phyloP scores from a whole-genome alignment of 352 stramenopile species.

The Pythium insidiosum region DNA sequence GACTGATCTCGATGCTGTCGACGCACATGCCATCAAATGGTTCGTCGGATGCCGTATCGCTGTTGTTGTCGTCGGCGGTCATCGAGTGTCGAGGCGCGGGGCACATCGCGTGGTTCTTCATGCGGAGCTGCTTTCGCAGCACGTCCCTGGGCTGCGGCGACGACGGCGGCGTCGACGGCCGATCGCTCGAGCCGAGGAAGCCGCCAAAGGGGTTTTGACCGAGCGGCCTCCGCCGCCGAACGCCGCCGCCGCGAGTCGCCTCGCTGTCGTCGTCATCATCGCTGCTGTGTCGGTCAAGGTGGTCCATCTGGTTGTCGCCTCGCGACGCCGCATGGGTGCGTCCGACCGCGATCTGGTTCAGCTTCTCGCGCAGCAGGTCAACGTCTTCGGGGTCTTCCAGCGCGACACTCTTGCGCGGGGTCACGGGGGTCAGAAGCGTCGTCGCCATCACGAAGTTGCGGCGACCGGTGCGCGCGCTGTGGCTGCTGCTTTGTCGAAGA shows the following conservation, averaged over 20 bases:
- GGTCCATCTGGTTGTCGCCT: constrained; percentile 8
- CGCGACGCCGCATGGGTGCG: not conserved
- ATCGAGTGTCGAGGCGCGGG: constrained; percentile 6
- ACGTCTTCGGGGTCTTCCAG: constrained; percentile 41
- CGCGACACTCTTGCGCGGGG: constrained; percentile 6
- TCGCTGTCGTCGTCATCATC: constrained; percentile 16
- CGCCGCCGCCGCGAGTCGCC: constrained; percentile 3
- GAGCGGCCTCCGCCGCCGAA: not conserved
- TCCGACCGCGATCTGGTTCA: constrained; percentile 58
- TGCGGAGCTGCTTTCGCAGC: constrained; percentile 53
- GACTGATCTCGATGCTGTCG: constrained; percentile 55
- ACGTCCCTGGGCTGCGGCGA: constrained; percentile 71
- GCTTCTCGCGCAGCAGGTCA: constrained; percentile 62
- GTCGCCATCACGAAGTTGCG: not conserved
- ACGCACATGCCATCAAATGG: constrained; percentile 33
- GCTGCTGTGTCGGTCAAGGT: constrained; percentile 8
- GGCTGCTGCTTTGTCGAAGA: no score
- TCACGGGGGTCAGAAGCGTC: not conserved
- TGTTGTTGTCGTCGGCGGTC: constrained; percentile 15
- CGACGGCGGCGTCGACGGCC: constrained; percentile 61
- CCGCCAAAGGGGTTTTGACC: constrained; percentile 36
- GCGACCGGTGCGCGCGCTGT: not conserved
- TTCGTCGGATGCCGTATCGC: constrained; percentile 11
- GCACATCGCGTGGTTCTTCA: constrained; percentile 31
- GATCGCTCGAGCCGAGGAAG: constrained; percentile 29